These are phyloP conservation scores for Cinchona pubescens DNA, from an alignment of 257 asterid species.

Conservation along the genomic window DNA sequence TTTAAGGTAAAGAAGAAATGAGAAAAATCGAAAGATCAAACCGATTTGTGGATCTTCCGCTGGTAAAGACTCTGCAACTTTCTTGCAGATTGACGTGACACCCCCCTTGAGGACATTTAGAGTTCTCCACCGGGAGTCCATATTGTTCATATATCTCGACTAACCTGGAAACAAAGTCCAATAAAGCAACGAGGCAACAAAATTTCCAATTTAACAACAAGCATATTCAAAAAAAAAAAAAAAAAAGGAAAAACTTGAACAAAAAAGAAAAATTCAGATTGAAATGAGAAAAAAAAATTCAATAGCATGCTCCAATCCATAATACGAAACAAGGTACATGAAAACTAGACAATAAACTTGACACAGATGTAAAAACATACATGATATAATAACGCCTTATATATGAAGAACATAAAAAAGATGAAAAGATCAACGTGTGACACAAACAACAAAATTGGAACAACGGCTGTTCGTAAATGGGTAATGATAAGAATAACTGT, in stretches of 20 bases:
- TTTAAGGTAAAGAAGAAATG: not conserved
- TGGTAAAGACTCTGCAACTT: not conserved
- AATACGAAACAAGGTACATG: not conserved
- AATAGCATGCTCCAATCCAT: not conserved
- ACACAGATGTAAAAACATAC: not conserved
- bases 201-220: not conserved
- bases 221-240: not conserved
- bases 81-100: not conserved
- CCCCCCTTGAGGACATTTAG: not conserved
- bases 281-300: not conserved
- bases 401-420: not conserved
- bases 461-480: not conserved
- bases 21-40: not conserved
- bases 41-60: not conserved
- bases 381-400: not conserved
- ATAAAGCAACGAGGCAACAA: not conserved
- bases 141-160: not conserved
- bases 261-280: not conserved
- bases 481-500: not conserved
- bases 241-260: not conserved
- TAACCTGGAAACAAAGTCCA: constrained; percentile 7
- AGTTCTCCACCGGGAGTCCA: not conserved
- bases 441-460: not conserved
- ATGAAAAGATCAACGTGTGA: not conserved
- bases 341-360: not conserved